phyloP scores from a whole-genome alignment of 352 stramenopile species.

The Blastocystis sp. region DNA sequence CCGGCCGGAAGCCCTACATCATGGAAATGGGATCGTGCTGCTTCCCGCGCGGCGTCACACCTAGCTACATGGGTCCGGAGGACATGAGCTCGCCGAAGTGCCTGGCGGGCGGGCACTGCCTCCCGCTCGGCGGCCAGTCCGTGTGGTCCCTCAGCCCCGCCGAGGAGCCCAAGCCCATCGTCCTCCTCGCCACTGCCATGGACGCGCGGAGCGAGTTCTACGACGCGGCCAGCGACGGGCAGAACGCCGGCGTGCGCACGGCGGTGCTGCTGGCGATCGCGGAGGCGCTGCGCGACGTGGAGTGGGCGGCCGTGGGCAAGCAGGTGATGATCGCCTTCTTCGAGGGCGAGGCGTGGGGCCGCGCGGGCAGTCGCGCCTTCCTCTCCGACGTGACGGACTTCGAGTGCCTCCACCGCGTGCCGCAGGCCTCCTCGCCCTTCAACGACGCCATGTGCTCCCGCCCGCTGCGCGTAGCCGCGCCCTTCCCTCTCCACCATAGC shows the following conservation, averaged over 20 bases:
- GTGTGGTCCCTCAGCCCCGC: slow-evolving; percentile 31
- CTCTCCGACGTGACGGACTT: slow-evolving; percentile 38
- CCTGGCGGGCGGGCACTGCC: slow-evolving; percentile 6
- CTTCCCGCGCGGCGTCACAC: background rate
- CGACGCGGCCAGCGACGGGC: background rate
- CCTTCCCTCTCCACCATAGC: slow-evolving; percentile 26
- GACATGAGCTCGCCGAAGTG: slow-evolving; percentile 44
- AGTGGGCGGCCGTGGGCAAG: background rate
- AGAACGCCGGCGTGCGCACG: background rate
- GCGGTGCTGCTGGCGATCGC: slow-evolving; percentile 55
- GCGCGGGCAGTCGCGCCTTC: slow-evolving; percentile 35
- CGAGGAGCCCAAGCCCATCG: background rate
- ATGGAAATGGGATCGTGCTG: slow-evolving; percentile 27
- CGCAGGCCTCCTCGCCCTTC: slow-evolving; percentile 5
- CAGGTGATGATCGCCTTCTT: slow-evolving; percentile 64
- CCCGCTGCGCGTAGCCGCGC: slow-evolving; percentile 17
- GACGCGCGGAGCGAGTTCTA: slow-evolving; percentile 38
- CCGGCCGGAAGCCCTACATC: slow-evolving; percentile 47
- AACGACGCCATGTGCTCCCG: slow-evolving; percentile 62
- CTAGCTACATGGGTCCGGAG: slow-evolving; percentile 65
- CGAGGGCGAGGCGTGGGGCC: slow-evolving; percentile 59
- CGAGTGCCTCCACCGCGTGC: slow-evolving; percentile 28
- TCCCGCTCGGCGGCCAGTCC: slow-evolving; percentile 59
- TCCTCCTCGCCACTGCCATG: slow-evolving; percentile 33
- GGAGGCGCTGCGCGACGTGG: slow-evolving; percentile 11